Percentiles rank a stretch among this genome's conserved stretches.
These are phyloP conservation scores for Aspergillus hiratsukae DNA, from an alignment of 2,329 filamentous ascomycete species.

Conservation along the genomic window DNA sequence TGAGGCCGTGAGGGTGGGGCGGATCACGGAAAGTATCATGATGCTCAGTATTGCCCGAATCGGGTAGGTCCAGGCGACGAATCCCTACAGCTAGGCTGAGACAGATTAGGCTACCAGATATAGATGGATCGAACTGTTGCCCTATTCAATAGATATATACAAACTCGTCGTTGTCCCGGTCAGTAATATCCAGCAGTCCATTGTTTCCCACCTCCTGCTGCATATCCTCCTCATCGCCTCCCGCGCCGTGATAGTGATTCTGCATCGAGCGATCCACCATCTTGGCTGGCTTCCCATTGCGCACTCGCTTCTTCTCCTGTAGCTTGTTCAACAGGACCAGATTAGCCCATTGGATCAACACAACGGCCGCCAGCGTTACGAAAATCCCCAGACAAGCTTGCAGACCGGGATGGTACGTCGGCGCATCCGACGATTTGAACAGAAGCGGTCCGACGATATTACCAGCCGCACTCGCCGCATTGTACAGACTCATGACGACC, in stretches of 20 bases:
- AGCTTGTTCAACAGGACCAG: slow-evolving; percentile 51
- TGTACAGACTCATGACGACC: slow-evolving; percentile 60
- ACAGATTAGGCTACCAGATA: neutral
- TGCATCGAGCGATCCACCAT: slow-evolving; percentile 61
- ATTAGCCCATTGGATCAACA: slow-evolving; percentile 52
- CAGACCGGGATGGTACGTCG: slow-evolving; percentile 55
- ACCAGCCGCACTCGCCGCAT: slow-evolving; percentile 57
- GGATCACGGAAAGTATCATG: too few relatives aligned
- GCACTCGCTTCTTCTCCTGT: slow-evolving; percentile 52
- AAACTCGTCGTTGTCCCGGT: slow-evolving; percentile 65
- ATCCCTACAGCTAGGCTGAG: neutral
- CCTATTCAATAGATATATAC: slow-evolving; percentile 53
- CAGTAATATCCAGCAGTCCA: slow-evolving; percentile 58
- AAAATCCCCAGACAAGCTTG: slow-evolving; percentile 45
- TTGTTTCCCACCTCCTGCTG: slow-evolving; percentile 43
- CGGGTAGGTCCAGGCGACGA: neutral
- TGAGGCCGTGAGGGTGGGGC: too few relatives aligned
- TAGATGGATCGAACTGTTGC: neutral
- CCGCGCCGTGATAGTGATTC: slow-evolving; percentile 41
- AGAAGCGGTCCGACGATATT: slow-evolving; percentile 65
- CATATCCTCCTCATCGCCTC: slow-evolving; percentile 14
- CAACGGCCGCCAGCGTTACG: slow-evolving; percentile 49
- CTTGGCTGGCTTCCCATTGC: slow-evolving; percentile 57
- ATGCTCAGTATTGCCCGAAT: neutral
- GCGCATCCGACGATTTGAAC: slow-evolving; percentile 56